Conservation (phyloP, 1,139 yeast genomes). For the Yamadazyma spencermartinsiae region DNA sequence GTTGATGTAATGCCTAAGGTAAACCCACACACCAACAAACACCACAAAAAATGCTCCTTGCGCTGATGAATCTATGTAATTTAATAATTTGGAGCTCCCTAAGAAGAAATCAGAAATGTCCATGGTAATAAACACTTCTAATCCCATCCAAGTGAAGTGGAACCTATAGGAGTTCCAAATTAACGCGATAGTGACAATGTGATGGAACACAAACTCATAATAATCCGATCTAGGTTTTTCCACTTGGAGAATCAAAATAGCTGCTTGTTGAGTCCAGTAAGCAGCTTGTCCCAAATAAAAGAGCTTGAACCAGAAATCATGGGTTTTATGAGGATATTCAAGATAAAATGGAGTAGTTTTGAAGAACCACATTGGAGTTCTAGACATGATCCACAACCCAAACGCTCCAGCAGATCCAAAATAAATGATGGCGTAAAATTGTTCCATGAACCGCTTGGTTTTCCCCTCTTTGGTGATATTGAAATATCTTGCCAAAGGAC, state of each 20-base stretch:
- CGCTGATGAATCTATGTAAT: slow-evolving; percentile 70
- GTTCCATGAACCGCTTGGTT: slow-evolving; percentile 85
- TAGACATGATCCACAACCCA: slow-evolving; percentile 87
- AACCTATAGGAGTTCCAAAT: slow-evolving; percentile 88
- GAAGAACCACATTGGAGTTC: slow-evolving; percentile 85
- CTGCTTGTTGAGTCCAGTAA: slow-evolving; percentile 95
- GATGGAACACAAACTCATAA: slow-evolving; percentile 88
- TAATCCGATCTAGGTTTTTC: slow-evolving; percentile 96
- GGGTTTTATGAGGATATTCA: slow-evolving; percentile 80
- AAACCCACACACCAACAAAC: slow-evolving; percentile 77
- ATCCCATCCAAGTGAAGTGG: slow-evolving; percentile 95
- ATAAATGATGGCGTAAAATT: slow-evolving; percentile 79
- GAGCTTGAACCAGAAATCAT: slow-evolving; percentile 67
- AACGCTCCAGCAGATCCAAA: slow-evolving; percentile 81
- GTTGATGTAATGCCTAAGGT: slow-evolving; percentile 85
- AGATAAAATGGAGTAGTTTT: slow-evolving; percentile 78
- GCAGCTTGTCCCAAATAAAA: slow-evolving; percentile 93
- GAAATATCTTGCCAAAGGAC: slow-evolving; percentile 61
- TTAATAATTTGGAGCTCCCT: slow-evolving; percentile 80
- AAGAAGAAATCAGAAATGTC: slow-evolving; percentile 91
- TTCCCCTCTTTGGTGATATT: slow-evolving; percentile 63
- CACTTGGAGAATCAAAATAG: slow-evolving; percentile 74
- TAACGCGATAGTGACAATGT: slow-evolving; percentile 83
- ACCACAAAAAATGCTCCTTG: slow-evolving; percentile 66
- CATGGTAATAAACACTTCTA: slow-evolving; percentile 90